A percentile compares a stretch with the other conserved stretches of the same genome.
Evolutionary conservation across 768 basidiomycete genomes (phyloP).

Genomic region (Polyporus arcularius): DNA sequence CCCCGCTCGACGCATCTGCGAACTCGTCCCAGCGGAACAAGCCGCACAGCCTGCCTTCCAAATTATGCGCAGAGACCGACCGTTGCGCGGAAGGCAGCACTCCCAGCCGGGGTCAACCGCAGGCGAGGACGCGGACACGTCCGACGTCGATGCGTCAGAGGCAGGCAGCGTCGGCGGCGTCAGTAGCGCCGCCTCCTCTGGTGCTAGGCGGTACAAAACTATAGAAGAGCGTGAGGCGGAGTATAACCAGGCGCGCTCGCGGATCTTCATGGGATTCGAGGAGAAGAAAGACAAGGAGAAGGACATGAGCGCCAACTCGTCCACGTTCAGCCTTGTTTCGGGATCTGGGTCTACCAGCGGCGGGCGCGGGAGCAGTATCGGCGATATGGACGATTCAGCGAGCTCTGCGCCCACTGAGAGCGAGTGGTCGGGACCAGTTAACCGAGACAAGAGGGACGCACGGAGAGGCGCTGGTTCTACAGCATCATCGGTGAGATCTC

Average conservation of each 20-base stretch:
- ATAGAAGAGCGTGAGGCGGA: slow-evolving; percentile 87
- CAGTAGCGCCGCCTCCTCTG: slow-evolving; percentile 57
- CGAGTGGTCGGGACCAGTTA: slow-evolving; percentile 69
- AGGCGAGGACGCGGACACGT: slow-evolving; percentile 75
- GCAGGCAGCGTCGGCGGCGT: slow-evolving; percentile 76
- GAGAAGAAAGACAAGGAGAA: slow-evolving; percentile 64
- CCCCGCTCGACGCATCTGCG: slow-evolving; percentile 67
- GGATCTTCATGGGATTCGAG: slow-evolving; percentile 85
- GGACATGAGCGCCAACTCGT: slow-evolving; percentile 76
- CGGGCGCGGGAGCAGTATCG: slow-evolving; percentile 57
- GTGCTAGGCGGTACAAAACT: slow-evolving; percentile 71
- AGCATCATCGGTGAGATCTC: slow-evolving; percentile 52
- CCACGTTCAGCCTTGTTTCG: slow-evolving; percentile 69
- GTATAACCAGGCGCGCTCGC: slow-evolving; percentile 83
- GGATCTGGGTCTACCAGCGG: slow-evolving; percentile 63
- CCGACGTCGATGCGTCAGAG: slow-evolving; percentile 80
- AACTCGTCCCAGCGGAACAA: slow-evolving; percentile 76
- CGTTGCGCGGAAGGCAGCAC: slow-evolving; percentile 49
- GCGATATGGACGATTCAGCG: slow-evolving; percentile 66
- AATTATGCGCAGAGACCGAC: slow-evolving; percentile 82
- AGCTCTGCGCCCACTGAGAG: slow-evolving; percentile 80
- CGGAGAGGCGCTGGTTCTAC: slow-evolving; percentile 51
- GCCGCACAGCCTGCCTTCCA: slow-evolving; percentile 76
- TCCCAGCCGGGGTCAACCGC: slow-evolving; percentile 75
- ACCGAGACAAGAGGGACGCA: slow-evolving; percentile 57